Evolutionary conservation across 306 rosid genomes (phyloP).

Genomic region (Prunus campanulata): DNA sequence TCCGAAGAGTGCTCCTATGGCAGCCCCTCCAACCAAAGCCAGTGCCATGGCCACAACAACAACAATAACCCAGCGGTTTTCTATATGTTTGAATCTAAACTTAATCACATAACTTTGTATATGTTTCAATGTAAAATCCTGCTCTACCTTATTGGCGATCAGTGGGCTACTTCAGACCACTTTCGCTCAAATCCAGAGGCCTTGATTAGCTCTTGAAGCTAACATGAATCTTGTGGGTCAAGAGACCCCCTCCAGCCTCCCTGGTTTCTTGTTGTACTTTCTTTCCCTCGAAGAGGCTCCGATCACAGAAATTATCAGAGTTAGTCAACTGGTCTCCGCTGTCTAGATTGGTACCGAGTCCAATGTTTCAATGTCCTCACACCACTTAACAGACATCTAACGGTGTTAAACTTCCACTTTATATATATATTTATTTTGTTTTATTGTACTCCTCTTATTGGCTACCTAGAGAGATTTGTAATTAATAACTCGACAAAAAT

Average conservation of each 20-base stretch:
- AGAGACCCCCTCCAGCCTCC: too few relatives aligned
- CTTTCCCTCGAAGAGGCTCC: not conserved
- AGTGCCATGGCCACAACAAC: not conserved
- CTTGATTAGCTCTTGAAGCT: too few relatives aligned
- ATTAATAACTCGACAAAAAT: too few relatives aligned
- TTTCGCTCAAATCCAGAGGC: too few relatives aligned
- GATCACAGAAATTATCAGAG: not conserved
- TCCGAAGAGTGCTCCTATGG: conserved; percentile 2
- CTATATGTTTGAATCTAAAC: not conserved
- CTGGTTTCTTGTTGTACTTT: too few relatives aligned
- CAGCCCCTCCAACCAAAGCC: conserved; percentile 3
- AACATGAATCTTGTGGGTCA: too few relatives aligned
- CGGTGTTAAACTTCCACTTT: not conserved
- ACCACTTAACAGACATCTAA: not conserved
- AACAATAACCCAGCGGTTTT: not conserved
- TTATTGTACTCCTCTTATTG: too few relatives aligned
- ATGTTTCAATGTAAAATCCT: too few relatives aligned
- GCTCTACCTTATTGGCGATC: too few relatives aligned
- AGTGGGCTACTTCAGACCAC: too few relatives aligned
- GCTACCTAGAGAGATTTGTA: too few relatives aligned
- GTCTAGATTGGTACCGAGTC: not conserved
- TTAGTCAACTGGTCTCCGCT: not conserved
- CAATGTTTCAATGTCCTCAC: not conserved
- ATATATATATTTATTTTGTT: not conserved
- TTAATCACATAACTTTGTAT: too few relatives aligned